These are phyloP conservation scores for Blepharisma undulans DNA, from an alignment of 169 alveolate genomes.

Conservation along the genomic window DNA sequence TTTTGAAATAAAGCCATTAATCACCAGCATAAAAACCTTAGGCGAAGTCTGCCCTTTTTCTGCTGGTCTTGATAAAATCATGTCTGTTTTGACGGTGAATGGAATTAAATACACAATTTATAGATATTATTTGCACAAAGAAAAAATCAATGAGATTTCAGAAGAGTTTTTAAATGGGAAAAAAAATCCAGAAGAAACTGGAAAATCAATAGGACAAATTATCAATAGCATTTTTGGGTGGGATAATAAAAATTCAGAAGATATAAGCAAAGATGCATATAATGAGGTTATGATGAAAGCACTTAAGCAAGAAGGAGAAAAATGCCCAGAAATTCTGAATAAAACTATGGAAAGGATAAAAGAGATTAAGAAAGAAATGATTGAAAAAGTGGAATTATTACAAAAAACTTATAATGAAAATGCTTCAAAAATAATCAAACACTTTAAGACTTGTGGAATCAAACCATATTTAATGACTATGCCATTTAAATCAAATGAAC, in stretches of 20 bases:
- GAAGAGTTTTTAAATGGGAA: background rate
- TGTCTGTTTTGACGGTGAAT: background rate
- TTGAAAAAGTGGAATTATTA: background rate
- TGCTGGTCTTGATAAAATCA: background rate
- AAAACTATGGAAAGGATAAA: background rate
- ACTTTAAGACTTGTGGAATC: background rate
- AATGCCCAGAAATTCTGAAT: background rate
- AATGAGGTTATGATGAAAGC: background rate
- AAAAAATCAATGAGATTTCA: background rate
- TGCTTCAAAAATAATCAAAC: background rate
- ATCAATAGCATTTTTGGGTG: background rate
- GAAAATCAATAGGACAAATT: background rate
- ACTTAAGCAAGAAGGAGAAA: background rate
- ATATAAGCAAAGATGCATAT: background rate
- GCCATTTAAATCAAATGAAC: background rate
- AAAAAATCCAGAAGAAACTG: background rate
- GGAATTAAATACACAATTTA: background rate
- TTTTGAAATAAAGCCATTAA: background rate
- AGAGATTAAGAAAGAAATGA: background rate
- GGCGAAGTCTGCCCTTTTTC: background rate
- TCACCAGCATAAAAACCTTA: background rate
- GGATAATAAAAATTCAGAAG: background rate
- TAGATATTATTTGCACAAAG: background rate
- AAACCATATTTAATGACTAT: background rate
- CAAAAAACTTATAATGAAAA: too few species aligned